phyloP scores from a whole-genome alignment of 495 filamentous ascomycete genomes.

The Parmelia sp. region DNA sequence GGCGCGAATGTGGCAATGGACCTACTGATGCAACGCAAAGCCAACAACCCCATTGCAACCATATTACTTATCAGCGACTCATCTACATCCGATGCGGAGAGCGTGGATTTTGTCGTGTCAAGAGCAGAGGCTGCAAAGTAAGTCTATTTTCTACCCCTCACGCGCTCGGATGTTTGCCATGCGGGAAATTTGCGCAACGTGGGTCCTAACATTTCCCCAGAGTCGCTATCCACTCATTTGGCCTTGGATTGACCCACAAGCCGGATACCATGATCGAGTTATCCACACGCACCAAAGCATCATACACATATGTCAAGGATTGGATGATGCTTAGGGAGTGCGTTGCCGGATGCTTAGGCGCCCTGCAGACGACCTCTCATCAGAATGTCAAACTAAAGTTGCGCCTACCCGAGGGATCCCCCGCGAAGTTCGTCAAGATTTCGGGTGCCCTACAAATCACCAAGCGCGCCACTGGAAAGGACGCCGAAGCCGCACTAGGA shows the following conservation, averaged over 20 bases:
- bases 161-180: constrained; percentile 16
- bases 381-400: constrained; percentile 98
- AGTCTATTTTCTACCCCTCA: constrained; percentile 29
- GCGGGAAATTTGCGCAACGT: constrained; percentile 4
- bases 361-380: constrained; percentile 94
- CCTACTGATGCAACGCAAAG: constrained; percentile 94
- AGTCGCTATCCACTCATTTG: constrained; percentile 94
- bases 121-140: constrained; percentile 96
- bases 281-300: constrained; percentile 91
- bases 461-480: constrained; percentile 92
- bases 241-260: constrained; percentile 93
- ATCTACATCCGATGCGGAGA: constrained; percentile 92
- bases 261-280: constrained; percentile 98
- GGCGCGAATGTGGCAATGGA: constrained; percentile 99
- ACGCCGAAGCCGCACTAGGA: constrained; percentile 87
- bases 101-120: constrained; percentile 98
- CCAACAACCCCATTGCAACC: constrained; percentile 90
- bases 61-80: constrained; percentile 98
- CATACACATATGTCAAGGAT: constrained; percentile 97
- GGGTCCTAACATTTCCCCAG: constrained; percentile 38
- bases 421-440: constrained; percentile 97
- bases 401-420: constrained; percentile 88
- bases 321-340: constrained; percentile 99
- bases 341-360: constrained; percentile 86
- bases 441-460: constrained; percentile 95